Conservation (phyloP, 169 alveolate genomes). For the Cryptosporidium sp. region DNA sequence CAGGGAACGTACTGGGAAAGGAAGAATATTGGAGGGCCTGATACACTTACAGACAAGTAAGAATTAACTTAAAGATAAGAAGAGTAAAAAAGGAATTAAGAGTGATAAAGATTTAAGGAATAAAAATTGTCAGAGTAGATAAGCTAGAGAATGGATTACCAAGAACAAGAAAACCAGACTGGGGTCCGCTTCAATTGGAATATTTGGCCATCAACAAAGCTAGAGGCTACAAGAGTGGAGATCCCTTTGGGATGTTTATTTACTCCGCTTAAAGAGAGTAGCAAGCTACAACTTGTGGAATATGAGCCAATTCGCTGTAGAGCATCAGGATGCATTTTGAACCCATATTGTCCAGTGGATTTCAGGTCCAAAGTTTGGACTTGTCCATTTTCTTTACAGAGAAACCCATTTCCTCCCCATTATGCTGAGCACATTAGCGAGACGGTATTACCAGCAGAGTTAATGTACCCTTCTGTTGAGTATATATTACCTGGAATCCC, state of each 20-base stretch:
- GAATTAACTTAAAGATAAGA: background rate
- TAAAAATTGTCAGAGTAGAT: background rate
- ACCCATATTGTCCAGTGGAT: constrained; percentile 95
- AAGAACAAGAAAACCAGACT: constrained; percentile 88
- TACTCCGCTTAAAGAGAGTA: constrained; percentile 92
- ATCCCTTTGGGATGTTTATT: constrained; percentile 96
- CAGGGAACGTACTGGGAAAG: constrained; percentile 3
- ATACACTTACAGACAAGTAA: background rate
- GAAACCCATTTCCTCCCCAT: constrained; percentile 95
- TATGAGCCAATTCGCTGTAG: constrained; percentile 94
- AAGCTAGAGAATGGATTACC: constrained; percentile 81
- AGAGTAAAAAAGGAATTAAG: background rate
- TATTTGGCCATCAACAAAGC: constrained; percentile 95
- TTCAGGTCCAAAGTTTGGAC: constrained; percentile 97
- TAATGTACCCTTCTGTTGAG: constrained; percentile 96
- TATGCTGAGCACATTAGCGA: constrained; percentile 97
- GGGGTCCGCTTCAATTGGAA: constrained; percentile 99
- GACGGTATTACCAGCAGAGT: constrained; percentile 95
- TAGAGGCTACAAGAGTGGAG: constrained; percentile 94
- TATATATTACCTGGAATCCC: constrained; percentile 92
- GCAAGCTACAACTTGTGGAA: constrained; percentile 91
- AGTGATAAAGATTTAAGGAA: background rate
- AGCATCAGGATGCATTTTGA: constrained; percentile 91
- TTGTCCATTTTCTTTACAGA: constrained; percentile 95
- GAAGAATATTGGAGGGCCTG: background rate